These are phyloP conservation scores for Clonostachys rhizophaga DNA, from an alignment of 2,329 filamentous ascomycete genomes.

Conservation along the genomic window DNA sequence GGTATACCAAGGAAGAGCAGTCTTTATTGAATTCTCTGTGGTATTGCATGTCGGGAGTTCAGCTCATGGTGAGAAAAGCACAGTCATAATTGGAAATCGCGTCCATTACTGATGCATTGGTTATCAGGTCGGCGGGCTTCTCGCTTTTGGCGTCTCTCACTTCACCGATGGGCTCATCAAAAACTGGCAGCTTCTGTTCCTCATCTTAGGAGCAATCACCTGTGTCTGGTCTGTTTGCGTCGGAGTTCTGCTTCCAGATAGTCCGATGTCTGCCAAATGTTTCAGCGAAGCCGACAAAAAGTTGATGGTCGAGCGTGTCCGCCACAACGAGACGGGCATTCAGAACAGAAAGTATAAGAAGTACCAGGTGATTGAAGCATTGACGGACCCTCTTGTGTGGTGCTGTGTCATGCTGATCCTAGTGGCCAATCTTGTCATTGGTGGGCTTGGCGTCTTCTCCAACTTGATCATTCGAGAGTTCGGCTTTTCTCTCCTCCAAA, in stretches of 20 bases:
- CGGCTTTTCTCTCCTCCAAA: constrained; percentile 50
- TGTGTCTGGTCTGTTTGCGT: constrained; percentile 25
- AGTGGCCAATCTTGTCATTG: constrained; percentile 69
- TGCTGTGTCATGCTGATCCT: constrained; percentile 62
- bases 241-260: constrained; percentile 39
- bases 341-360: constrained; percentile 17
- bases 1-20: constrained; percentile 9
- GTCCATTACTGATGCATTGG: neutral
- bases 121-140: constrained; percentile 22
- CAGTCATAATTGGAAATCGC: neutral
- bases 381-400: constrained; percentile 63
- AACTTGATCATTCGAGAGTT: constrained; percentile 72
- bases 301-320: constrained; percentile 17
- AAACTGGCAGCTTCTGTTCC: constrained; percentile 31
- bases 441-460: constrained; percentile 67
- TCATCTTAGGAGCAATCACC: constrained; percentile 31
- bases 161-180: constrained; percentile 15
- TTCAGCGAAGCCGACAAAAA: constrained; percentile 31
- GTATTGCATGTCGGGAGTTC: constrained; percentile 27
- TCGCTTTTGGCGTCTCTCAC: constrained; percentile 29
- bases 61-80: constrained; percentile 19
- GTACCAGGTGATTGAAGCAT: constrained; percentile 40
- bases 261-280: constrained; percentile 45
- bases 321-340: constrained; percentile 28
- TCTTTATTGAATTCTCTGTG: constrained; percentile 8